Percentiles rank a stretch among this genome's conserved stretches.
Conservation (phyloP, 1,284 basidiomycete species). For the Ceratobasidium theobromae region DNA sequence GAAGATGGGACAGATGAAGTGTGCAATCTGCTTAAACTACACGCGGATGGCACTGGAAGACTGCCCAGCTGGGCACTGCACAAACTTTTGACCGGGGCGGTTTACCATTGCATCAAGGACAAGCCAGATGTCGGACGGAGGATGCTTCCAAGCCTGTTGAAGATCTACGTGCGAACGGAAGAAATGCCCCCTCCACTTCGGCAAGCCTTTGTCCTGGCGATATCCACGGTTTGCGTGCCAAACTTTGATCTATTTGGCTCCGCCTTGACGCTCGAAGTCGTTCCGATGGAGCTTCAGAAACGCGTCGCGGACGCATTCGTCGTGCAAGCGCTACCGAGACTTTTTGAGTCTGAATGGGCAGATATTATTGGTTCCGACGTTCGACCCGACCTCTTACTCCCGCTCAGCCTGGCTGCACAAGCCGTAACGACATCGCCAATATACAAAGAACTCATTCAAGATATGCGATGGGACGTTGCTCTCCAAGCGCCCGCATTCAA, state of each 20-base stretch:
- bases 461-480: constrained; percentile 28
- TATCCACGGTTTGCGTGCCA: constrained; percentile 19
- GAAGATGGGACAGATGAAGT: constrained; percentile 25
- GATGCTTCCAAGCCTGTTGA: not conserved
- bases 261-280: constrained; percentile 28
- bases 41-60: constrained; percentile 11
- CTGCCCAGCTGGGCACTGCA: constrained; percentile 22
- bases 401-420: constrained; percentile 15
- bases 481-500: constrained; percentile 24
- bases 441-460: constrained; percentile 27
- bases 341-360: constrained; percentile 21
- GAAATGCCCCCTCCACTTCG: constrained; percentile 24
- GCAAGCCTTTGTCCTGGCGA: constrained; percentile 16
- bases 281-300: constrained; percentile 14
- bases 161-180: constrained; percentile 24
- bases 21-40: not conserved
- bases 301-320: constrained; percentile 27
- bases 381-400: constrained; percentile 14
- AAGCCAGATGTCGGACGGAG: not conserved
- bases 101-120: constrained; percentile 20
- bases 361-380: not conserved
- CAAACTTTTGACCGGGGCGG: constrained; percentile 10
- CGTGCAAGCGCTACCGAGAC: not conserved
- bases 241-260: constrained; percentile 17
- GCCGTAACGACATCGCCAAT: constrained; percentile 3